A percentile compares a stretch with the other conserved stretches of the same genome.
Evolutionary conservation across 2,329 filamentous ascomycete species (phyloP).

Genomic region (Colletotrichum cuscutae): DNA sequence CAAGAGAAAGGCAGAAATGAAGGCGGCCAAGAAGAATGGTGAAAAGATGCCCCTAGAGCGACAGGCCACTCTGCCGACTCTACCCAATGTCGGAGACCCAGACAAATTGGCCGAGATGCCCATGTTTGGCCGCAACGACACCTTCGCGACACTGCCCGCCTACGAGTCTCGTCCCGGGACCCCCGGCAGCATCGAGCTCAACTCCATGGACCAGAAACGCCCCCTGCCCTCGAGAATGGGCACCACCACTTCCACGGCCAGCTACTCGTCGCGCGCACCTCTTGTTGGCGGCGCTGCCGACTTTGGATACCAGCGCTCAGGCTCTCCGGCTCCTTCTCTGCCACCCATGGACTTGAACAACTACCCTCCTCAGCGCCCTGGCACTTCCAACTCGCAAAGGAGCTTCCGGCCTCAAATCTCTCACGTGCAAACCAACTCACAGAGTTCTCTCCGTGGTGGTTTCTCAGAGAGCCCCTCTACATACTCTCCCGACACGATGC

Average conservation of each 20-base stretch:
- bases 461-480: constrained; percentile 44
- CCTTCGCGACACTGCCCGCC: constrained; percentile 68
- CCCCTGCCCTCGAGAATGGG: constrained; percentile 57
- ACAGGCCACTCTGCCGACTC: constrained; percentile 74
- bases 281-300: constrained; percentile 68
- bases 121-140: constrained; percentile 68
- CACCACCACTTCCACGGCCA: constrained; percentile 69
- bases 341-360: constrained; percentile 44
- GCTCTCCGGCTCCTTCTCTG: constrained; percentile 49
- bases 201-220: constrained; percentile 61
- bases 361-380: constrained; percentile 45
- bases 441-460: constrained; percentile 31
- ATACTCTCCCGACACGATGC: constrained; percentile 41
- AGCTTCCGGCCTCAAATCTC: constrained; percentile 43
- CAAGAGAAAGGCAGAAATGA: constrained; percentile 61
- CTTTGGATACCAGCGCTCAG: constrained; percentile 64
- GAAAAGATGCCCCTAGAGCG: constrained; percentile 61
- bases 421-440: constrained; percentile 37
- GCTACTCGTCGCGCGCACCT: constrained; percentile 72
- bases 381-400: constrained; percentile 49
- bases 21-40: constrained; percentile 62
- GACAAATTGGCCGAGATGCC: constrained; percentile 69
- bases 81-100: constrained; percentile 59
- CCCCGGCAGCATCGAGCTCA: constrained; percentile 63
- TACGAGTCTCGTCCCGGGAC: constrained; percentile 71